phyloP scores from a whole-genome alignment of 768 basidiomycete genomes.

The Leccinum barrowsii region DNA sequence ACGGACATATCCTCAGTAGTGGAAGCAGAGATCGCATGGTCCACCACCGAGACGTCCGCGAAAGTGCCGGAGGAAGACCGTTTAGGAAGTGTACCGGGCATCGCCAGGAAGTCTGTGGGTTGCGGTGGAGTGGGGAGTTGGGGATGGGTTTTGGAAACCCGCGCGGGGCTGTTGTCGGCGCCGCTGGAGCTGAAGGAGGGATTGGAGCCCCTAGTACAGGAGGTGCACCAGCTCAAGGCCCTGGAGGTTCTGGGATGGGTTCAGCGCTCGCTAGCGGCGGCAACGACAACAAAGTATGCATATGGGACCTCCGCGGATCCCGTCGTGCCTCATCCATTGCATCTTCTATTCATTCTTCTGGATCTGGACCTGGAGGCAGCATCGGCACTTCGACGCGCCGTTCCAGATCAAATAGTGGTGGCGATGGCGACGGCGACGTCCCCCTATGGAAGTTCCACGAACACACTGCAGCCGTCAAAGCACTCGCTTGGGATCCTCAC shows the following conservation, averaged over 20 bases:
- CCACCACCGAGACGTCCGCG: slow-evolving; percentile 89
- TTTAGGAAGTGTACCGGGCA: slow-evolving; percentile 73
- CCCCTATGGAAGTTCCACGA: slow-evolving; percentile 96
- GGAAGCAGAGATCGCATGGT: slow-evolving; percentile 91
- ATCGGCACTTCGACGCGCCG: slow-evolving; percentile 21
- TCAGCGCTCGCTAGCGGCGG: slow-evolving; percentile 87
- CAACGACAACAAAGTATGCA: slow-evolving; percentile 98
- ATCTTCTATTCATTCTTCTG: slow-evolving; percentile 24
- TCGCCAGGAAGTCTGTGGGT: slow-evolving; percentile 92
- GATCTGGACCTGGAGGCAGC: slow-evolving; percentile 28
- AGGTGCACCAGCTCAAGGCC: slow-evolving; percentile 25
- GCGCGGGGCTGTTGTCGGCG: slow-evolving; percentile 13
- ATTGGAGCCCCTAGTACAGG: slow-evolving; percentile 19
- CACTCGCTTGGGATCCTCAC: slow-evolving; percentile 98
- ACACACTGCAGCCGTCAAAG: slow-evolving; percentile 96
- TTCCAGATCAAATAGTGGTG: slow-evolving; percentile 25
- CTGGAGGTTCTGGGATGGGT: slow-evolving; percentile 32
- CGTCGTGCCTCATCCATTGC: slow-evolving; percentile 32
- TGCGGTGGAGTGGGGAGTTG: slow-evolving; percentile 72
- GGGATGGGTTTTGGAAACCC: slow-evolving; percentile 25
- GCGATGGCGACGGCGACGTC: slow-evolving; percentile 41
- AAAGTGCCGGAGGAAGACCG: slow-evolving; percentile 51
- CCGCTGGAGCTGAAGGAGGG: slow-evolving; percentile 26
- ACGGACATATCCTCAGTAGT: slow-evolving; percentile 78
- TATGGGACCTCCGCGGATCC: slow-evolving; percentile 86